A percentile compares a stretch with the other conserved stretches of the same genome.
Conservation (phyloP, 2,329 filamentous ascomycete genomes). For the Xylaria sp. region DNA sequence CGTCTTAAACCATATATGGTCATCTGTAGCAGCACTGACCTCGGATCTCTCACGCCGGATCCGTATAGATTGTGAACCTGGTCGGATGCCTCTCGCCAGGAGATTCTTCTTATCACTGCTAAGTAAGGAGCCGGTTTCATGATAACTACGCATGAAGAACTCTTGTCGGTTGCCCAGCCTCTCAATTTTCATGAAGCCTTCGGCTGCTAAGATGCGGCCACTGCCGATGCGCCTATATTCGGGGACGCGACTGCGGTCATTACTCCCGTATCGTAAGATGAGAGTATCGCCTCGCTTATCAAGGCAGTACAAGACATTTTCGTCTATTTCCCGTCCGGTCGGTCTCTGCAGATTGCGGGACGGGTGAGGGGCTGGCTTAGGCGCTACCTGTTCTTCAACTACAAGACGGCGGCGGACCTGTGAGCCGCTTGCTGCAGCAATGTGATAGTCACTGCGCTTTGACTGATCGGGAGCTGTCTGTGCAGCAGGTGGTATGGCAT, state of each 20-base stretch:
- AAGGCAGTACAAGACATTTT: slow-evolving; percentile 61
- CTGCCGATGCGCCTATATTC: slow-evolving; percentile 74
- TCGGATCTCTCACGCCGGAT: slow-evolving; percentile 49
- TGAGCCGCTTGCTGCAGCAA: slow-evolving; percentile 16
- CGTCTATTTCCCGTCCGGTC: slow-evolving; percentile 23
- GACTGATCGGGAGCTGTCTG: slow-evolving; percentile 34
- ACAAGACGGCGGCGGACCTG: slow-evolving; percentile 18
- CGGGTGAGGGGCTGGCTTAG: slow-evolving; percentile 16
- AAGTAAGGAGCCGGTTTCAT: slow-evolving; percentile 55
- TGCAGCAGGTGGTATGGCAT: background rate
- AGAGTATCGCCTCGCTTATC: slow-evolving; percentile 82
- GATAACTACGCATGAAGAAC: slow-evolving; percentile 60
- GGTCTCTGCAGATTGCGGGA: slow-evolving; percentile 30
- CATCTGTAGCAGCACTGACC: slow-evolving; percentile 48
- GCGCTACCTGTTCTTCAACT: slow-evolving; percentile 24
- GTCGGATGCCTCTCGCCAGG: slow-evolving; percentile 54
- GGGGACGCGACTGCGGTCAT: slow-evolving; percentile 78
- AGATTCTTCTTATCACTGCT: slow-evolving; percentile 59
- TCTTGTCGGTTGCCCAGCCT: slow-evolving; percentile 67
- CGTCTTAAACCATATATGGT: slow-evolving; percentile 60
- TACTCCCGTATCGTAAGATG: slow-evolving; percentile 77
- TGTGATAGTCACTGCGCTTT: slow-evolving; percentile 12
- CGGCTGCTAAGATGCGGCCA: slow-evolving; percentile 76
- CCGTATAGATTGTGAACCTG: slow-evolving; percentile 54
- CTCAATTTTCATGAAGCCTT: slow-evolving; percentile 71